phyloP scores from a whole-genome alignment of 768 basidiomycete species.

The Austroboletus festivus region DNA sequence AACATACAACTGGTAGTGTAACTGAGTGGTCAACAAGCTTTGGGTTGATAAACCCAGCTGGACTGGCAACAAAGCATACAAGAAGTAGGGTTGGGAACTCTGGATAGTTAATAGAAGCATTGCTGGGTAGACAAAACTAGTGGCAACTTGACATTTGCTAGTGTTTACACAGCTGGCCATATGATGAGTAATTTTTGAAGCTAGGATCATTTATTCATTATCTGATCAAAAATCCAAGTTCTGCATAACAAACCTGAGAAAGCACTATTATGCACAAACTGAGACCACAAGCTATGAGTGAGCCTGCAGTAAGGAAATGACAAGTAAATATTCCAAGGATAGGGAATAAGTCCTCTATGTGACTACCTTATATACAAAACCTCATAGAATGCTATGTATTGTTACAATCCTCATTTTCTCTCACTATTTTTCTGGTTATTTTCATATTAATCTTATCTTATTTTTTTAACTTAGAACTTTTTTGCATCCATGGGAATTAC shows the following conservation, averaged over 20 bases:
- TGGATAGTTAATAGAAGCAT: conserved; percentile 55
- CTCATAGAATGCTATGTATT: too few species aligned
- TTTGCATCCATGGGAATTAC: too few species aligned
- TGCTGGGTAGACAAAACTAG: conserved; percentile 57
- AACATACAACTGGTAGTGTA: conserved; percentile 55
- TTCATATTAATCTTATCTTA: too few species aligned
- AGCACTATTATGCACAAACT: conserved; percentile 66
- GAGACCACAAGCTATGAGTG: conserved; percentile 34
- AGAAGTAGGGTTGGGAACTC: conserved; percentile 38
- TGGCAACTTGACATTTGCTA: conserved; percentile 61
- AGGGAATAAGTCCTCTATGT: background rate
- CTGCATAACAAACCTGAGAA: conserved; percentile 69
- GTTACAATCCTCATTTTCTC: too few species aligned
- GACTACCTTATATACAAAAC: too few species aligned
- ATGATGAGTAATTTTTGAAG: conserved; percentile 46
- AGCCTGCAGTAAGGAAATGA: background rate
- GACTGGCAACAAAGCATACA: conserved; percentile 52
- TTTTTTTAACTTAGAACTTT: too few species aligned
- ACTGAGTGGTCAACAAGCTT: conserved; percentile 61
- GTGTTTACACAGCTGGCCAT: conserved; percentile 69
- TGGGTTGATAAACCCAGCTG: conserved; percentile 62
- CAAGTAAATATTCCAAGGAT: background rate
- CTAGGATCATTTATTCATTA: conserved; percentile 9
- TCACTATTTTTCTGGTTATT: too few species aligned
- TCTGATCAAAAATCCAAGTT: conserved; percentile 40